phyloP scores from a whole-genome alignment of 2,329 filamentous ascomycete genomes.

The Aureobasidium zeae region DNA sequence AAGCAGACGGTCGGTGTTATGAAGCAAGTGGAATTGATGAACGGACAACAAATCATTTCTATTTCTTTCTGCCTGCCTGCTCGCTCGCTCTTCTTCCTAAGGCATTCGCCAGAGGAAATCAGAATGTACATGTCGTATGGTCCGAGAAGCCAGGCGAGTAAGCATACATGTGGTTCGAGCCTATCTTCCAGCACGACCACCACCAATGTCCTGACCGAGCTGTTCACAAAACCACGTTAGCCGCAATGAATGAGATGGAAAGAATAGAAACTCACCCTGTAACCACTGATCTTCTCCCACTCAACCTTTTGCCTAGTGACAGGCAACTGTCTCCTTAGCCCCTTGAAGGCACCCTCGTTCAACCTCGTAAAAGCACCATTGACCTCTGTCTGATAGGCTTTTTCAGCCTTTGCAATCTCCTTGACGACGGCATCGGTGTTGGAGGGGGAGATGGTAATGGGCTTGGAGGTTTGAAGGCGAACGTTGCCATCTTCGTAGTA shows the following conservation, averaged over 20 bases:
- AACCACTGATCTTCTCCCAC: slow-evolving; percentile 96
- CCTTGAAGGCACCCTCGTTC: slow-evolving; percentile 93
- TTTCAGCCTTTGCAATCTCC: slow-evolving; percentile 72
- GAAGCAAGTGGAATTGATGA: no score
- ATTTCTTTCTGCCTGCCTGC: no score
- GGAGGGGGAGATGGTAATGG: slow-evolving; percentile 50
- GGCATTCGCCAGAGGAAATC: no score
- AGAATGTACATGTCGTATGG: no score
- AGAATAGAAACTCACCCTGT: slow-evolving; percentile 52
- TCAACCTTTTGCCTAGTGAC: slow-evolving; percentile 98
- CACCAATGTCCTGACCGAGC: slow-evolving; percentile 44
- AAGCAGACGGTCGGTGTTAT: no score
- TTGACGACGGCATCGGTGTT: slow-evolving; percentile 61
- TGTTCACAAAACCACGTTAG: slow-evolving; percentile 20
- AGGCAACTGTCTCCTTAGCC: slow-evolving; percentile 79
- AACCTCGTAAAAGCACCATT: slow-evolving; percentile 82
- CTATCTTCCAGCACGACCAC: no score
- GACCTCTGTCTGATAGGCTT: slow-evolving; percentile 90
- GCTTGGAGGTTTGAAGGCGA: slow-evolving; percentile 79
- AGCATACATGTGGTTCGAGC: no score
- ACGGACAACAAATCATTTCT: no score
- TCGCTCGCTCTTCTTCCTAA: no score
- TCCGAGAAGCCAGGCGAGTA: no score
- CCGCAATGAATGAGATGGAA: neutral
- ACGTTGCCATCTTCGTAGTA: slow-evolving; percentile 99